Evolutionary conservation across 495 filamentous ascomycete genomes (phyloP).

Genomic region (Podospora didyma): DNA sequence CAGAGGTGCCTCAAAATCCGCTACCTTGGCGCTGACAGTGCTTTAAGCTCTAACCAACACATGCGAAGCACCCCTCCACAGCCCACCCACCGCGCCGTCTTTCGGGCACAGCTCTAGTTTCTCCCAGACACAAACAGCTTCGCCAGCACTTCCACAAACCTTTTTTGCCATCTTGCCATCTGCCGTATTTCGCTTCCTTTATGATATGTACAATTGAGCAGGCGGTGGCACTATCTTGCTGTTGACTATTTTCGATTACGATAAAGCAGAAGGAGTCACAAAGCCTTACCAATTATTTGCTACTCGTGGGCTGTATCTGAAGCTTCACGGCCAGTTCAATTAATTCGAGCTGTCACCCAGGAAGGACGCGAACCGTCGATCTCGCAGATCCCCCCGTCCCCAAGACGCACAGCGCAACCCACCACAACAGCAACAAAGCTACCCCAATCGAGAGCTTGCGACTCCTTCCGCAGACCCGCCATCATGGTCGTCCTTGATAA

Average conservation of each 20-base stretch:
- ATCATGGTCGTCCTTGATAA: slow-evolving; percentile 86
- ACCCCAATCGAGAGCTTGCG: not conserved
- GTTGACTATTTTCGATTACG: no score
- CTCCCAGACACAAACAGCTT: not conserved
- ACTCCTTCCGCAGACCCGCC: not conserved
- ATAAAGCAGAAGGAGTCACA: no score
- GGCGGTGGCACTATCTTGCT: no score
- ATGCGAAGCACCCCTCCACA: not conserved
- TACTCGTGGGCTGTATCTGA: not conserved
- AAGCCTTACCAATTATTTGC: no score
- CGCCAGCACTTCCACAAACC: no score
- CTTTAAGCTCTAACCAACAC: not conserved
- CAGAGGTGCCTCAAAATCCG: not conserved
- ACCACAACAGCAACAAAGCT: not conserved
- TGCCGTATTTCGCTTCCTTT: no score
- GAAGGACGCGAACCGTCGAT: not conserved
- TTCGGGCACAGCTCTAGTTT: not conserved
- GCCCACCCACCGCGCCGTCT: not conserved
- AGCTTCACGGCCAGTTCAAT: not conserved
- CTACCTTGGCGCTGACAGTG: not conserved
- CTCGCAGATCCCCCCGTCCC: not conserved
- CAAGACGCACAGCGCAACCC: not conserved
- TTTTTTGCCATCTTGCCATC: no score
- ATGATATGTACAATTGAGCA: no score
- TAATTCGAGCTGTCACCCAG: not conserved